Evolutionary conservation across 768 basidiomycete genomes (phyloP).

Genomic region (Exsudoporus frostii): DNA sequence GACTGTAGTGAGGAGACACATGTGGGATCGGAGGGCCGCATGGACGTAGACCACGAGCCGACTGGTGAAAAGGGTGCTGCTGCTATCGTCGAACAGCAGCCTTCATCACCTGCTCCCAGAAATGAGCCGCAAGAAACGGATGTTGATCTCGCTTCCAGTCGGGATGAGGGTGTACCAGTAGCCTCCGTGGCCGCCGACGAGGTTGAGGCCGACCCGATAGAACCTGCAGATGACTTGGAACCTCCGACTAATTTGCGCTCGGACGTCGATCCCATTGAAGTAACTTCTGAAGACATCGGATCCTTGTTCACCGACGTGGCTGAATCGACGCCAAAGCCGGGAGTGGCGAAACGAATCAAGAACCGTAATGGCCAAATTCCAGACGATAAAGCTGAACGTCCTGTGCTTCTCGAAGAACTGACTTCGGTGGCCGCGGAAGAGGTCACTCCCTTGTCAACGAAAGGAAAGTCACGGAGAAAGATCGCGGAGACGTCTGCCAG

Average conservation of each 20-base stretch:
- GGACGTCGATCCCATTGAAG: constrained; percentile 33
- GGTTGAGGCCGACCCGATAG: constrained; percentile 39
- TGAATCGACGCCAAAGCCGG: constrained; percentile 29
- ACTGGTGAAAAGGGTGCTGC: not conserved
- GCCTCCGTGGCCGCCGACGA: not conserved
- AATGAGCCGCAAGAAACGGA: constrained; percentile 8
- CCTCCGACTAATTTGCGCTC: constrained; percentile 5
- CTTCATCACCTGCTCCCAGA: not conserved
- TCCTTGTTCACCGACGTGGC: not conserved
- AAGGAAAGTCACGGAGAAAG: constrained; percentile 16
- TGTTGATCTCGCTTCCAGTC: constrained; percentile 13
- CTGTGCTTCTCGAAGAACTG: constrained; percentile 22
- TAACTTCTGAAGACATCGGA: constrained; percentile 2
- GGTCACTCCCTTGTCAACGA: constrained; percentile 20
- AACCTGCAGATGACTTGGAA: constrained; percentile 39
- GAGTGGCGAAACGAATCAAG: constrained; percentile 42
- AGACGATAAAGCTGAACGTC: constrained; percentile 22
- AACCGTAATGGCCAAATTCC: constrained; percentile 35
- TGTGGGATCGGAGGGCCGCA: constrained; percentile 17
- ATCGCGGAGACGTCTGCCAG: constrained; percentile 13
- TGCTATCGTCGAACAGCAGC: not conserved
- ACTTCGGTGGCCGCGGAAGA: constrained; percentile 17
- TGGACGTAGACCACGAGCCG: constrained; percentile 11
- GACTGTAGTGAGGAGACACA: constrained; percentile 19
- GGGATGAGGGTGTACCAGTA: not conserved